phyloP scores from a whole-genome alignment of 1,284 basidiomycete species.

The Cutaneotrichosporon sp. region DNA sequence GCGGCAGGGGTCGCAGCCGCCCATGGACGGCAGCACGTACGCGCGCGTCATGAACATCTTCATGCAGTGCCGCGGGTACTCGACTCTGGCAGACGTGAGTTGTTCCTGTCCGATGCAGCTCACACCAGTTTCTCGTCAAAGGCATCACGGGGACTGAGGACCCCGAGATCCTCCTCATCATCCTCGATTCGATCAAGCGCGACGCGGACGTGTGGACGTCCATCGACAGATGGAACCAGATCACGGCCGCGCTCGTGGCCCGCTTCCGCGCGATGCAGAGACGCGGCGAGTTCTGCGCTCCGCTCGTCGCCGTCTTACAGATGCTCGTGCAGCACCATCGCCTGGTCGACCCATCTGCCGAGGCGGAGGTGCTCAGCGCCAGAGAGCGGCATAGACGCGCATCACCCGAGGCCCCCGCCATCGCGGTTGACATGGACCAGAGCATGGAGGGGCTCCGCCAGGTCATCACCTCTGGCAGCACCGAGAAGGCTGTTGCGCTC shows the following conservation, averaged over 20 bases:
- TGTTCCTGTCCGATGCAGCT: neutral
- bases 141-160: conserved; percentile 40
- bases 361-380: conserved; percentile 35
- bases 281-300: conserved; percentile 29
- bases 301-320: conserved; percentile 32
- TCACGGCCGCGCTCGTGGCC: conserved; percentile 43
- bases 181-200: conserved; percentile 42
- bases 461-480: conserved; percentile 26
- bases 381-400: conserved; percentile 18
- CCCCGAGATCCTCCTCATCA: conserved; percentile 42
- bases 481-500: conserved; percentile 24
- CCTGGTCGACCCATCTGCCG: conserved; percentile 34
- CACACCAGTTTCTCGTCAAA: conserved; percentile 36
- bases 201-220: conserved; percentile 50
- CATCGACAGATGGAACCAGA: conserved; percentile 45
- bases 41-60: conserved; percentile 44
- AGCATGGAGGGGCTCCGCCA: conserved; percentile 33
- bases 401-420: conserved; percentile 19
- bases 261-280: conserved; percentile 36
- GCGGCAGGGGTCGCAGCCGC: conserved; percentile 28
- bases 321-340: conserved; percentile 34
- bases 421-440: conserved; percentile 31
- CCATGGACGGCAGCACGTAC: conserved; percentile 46
- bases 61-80: conserved; percentile 38
- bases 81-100: conserved; percentile 46